Percentiles rank a stretch among this genome's conserved stretches.
phyloP scores from a whole-genome alignment of 2,329 filamentous ascomycete genomes.

The Penicillium sp. region DNA sequence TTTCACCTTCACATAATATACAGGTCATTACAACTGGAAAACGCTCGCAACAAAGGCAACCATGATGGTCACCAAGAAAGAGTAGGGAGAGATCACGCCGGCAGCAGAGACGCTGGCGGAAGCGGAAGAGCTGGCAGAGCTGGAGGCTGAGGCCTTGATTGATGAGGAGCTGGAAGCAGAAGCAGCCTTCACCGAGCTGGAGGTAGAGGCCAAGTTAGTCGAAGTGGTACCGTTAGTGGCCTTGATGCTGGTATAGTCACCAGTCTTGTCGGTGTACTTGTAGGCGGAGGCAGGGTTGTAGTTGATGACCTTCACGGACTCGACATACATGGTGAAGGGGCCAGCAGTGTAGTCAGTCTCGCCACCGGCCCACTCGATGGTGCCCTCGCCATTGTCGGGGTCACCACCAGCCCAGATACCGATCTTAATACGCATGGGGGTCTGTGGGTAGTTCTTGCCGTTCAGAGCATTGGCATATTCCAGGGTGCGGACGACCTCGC shows the following conservation, averaged over 20 bases:
- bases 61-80: constrained; percentile 8
- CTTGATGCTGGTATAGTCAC: constrained; percentile 69
- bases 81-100: constrained; percentile 17
- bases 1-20: neutral
- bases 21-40: constrained; percentile 15
- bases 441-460: constrained; percentile 70
- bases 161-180: constrained; percentile 17
- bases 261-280: constrained; percentile 66
- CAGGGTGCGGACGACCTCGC: constrained; percentile 65
- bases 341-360: constrained; percentile 68
- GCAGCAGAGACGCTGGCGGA: constrained; percentile 38
- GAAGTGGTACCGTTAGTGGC: constrained; percentile 17
- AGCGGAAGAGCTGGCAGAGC: constrained; percentile 20
- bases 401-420: constrained; percentile 73
- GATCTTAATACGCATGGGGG: constrained; percentile 73
- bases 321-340: constrained; percentile 76
- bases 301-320: constrained; percentile 63
- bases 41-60: constrained; percentile 12
- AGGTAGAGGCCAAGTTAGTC: constrained; percentile 14
- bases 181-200: constrained; percentile 15
- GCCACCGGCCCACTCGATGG: constrained; percentile 73
- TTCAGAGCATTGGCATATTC: constrained; percentile 64
- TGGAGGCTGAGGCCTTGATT: constrained; percentile 5
- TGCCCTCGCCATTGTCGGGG: constrained; percentile 50
- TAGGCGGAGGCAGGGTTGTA: constrained; percentile 69